Conservation (phyloP, 169 alveolate species). For the Eimeria falciformis region DNA sequence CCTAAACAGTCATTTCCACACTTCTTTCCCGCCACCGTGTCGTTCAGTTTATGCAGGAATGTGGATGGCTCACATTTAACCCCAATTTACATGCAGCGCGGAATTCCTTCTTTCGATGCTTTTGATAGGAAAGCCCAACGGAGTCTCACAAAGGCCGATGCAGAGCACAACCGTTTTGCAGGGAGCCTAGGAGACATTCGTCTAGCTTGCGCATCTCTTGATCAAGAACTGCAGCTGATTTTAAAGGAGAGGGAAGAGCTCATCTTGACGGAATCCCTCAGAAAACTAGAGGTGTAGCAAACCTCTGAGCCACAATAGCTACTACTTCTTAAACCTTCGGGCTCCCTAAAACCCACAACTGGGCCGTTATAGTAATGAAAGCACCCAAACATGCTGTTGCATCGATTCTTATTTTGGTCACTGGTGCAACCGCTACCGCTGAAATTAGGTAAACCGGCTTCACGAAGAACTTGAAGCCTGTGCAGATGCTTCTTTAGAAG, state of each 20-base stretch:
- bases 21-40: too few species aligned
- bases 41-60: too few species aligned
- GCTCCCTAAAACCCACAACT: too few species aligned
- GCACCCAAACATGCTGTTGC: not conserved
- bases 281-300: constrained; percentile 90
- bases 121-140: constrained; percentile 87
- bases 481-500: constrained; percentile 90
- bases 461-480: constrained; percentile 88
- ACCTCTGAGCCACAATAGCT: too few species aligned
- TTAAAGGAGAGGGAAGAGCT: constrained; percentile 91
- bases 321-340: too few species aligned
- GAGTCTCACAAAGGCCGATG: constrained; percentile 81
- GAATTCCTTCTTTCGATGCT: too few species aligned
- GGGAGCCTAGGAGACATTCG: constrained; percentile 87
- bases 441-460: constrained; percentile 89
- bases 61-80: too few species aligned
- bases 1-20: too few species aligned
- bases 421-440: too few species aligned
- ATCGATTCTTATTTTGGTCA: too few species aligned
- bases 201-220: constrained; percentile 91
- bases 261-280: constrained; percentile 92
- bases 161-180: constrained; percentile 81
- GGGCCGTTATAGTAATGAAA: too few species aligned
- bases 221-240: constrained; percentile 86
- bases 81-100: too few species aligned